Conservation (phyloP, 176 grass and related monocot species). For the Juncus effusus region DNA sequence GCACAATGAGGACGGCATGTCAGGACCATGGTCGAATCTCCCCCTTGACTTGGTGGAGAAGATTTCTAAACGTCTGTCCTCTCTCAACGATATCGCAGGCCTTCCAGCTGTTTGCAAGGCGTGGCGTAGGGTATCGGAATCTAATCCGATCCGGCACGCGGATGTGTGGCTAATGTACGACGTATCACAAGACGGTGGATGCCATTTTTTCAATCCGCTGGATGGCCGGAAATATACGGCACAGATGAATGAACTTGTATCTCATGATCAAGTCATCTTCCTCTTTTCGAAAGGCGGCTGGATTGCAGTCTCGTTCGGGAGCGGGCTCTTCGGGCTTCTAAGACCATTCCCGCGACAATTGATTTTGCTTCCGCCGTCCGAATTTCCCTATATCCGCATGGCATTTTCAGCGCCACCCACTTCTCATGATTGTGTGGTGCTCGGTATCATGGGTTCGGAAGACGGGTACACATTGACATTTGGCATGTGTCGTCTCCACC, state of each 20-base stretch:
- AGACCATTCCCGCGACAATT: neutral
- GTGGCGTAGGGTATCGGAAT: neutral
- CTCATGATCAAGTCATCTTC: neutral
- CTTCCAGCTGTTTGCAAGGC: slow-evolving; percentile 17
- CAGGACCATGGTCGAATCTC: slow-evolving; percentile 12
- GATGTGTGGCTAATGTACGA: slow-evolving; percentile 2
- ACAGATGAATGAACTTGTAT: neutral
- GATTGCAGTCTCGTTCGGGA: neutral
- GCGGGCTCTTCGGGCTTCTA: neutral
- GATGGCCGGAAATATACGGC: neutral
- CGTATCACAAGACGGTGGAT: neutral
- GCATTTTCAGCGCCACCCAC: slow-evolving; percentile 15
- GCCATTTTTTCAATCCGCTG: neutral
- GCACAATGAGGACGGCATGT: no score
- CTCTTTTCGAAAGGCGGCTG: slow-evolving; percentile 4
- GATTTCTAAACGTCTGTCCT: neutral
- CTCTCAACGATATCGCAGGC: slow-evolving; percentile 4
- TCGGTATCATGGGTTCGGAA: neutral
- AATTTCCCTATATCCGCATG: slow-evolving; percentile 7
- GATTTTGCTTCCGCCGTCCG: neutral
- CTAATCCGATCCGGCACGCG: neutral
- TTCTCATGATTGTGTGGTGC: slow-evolving; percentile 10
- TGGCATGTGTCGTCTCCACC: neutral
- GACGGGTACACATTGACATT: neutral
- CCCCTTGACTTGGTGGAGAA: slow-evolving; percentile 13